Percentiles rank a stretch among this genome's conserved stretches.
Conservation (phyloP, 2,329 filamentous ascomycete species). For the Hyphodiscus sp. region DNA sequence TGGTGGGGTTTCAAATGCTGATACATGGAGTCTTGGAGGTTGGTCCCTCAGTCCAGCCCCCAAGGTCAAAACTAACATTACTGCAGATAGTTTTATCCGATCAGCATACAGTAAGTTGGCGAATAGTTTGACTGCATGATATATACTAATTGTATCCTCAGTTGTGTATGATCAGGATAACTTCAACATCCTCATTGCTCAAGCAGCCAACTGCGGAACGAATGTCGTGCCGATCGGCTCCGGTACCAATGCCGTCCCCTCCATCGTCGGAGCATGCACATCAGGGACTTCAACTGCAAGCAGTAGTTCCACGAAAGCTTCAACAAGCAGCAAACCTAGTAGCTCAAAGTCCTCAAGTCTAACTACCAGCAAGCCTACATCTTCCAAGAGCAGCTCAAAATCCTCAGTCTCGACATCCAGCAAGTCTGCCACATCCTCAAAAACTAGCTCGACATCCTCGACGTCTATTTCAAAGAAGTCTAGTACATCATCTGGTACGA, state of each 20-base stretch:
- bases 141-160: neutral
- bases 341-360: neutral
- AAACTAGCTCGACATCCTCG: too few species aligned
- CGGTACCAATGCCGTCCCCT: constrained; percentile 16
- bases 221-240: constrained; percentile 12
- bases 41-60: neutral
- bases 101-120: constrained; percentile 7
- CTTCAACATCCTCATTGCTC: constrained; percentile 12
- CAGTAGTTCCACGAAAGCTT: neutral
- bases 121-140: neutral
- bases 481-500: too few species aligned
- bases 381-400: neutral
- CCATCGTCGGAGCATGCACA: constrained; percentile 8
- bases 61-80: neutral
- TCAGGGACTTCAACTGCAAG: neutral
- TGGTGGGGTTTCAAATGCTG: constrained; percentile 2
- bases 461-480: too few species aligned
- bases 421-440: neutral
- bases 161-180: constrained; percentile 22
- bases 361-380: too few species aligned
- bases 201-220: constrained; percentile 13
- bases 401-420: neutral
- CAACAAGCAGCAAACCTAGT: neutral
- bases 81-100: constrained; percentile 15
- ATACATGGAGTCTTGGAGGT: constrained; percentile 6